These are phyloP conservation scores for Trichoderma sp. DNA, from an alignment of 2,329 filamentous ascomycete genomes.

Conservation along the genomic window DNA sequence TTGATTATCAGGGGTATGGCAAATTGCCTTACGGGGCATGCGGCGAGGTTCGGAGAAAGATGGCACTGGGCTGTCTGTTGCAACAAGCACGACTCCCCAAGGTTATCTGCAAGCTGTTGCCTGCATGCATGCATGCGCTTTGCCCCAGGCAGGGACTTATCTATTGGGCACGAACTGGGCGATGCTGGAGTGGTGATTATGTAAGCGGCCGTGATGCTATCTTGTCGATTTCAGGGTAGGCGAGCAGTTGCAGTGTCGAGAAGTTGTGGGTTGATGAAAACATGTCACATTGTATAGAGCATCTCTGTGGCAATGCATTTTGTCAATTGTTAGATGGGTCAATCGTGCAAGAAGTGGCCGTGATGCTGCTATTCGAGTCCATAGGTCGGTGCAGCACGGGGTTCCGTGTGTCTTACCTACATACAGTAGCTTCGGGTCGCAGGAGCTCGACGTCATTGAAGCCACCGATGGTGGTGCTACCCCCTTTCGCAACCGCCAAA, in stretches of 20 bases:
- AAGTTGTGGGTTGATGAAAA: not conserved
- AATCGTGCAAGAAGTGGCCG: too few species aligned
- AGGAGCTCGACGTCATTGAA: conserved; percentile 10
- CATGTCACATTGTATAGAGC: not conserved
- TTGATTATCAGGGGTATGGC: not conserved
- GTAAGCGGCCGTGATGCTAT: not conserved
- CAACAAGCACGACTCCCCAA: not conserved
- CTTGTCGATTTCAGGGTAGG: not conserved
- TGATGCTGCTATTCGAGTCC: too few species aligned
- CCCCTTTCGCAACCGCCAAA: not conserved
- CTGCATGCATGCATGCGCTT: not conserved
- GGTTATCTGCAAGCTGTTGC: not conserved
- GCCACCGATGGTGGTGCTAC: conserved; percentile 5
- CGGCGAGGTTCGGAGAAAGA: not conserved
- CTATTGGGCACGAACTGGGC: not conserved
- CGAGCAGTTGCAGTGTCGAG: too few species aligned
- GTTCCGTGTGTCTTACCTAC: too few species aligned
- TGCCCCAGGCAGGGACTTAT: not conserved
- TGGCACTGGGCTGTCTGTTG: not conserved
- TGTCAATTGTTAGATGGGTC: too few species aligned
- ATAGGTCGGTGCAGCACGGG: too few species aligned
- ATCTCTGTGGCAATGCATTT: too few species aligned
- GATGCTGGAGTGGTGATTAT: not conserved
- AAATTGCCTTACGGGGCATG: not conserved
- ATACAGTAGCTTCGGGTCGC: too few species aligned